These are phyloP conservation scores for Taiwanofungus camphoratus DNA, from an alignment of 1,284 basidiomycete species.

Conservation along the genomic window DNA sequence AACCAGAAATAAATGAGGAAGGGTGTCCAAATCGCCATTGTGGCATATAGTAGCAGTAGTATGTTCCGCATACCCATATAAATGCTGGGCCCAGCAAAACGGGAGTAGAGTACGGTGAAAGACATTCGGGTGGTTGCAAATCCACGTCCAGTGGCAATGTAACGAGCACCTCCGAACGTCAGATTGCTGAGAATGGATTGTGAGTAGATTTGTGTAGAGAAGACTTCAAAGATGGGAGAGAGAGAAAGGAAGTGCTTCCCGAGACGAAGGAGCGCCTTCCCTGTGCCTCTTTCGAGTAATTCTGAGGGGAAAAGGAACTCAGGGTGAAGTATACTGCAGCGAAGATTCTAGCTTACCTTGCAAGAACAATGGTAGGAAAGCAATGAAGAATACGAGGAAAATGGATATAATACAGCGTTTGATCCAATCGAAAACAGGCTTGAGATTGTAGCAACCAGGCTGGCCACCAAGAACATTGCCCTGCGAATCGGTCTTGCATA, in stretches of 20 bases:
- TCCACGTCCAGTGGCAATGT: constrained; percentile 95
- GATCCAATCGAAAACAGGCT: constrained; percentile 95
- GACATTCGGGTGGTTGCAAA: constrained; percentile 94
- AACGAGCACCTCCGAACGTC: constrained; percentile 93
- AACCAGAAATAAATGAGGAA: constrained; percentile 98
- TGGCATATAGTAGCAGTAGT: constrained; percentile 82
- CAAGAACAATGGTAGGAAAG: constrained; percentile 91
- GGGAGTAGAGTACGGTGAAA: constrained; percentile 93
- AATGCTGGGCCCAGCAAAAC: constrained; percentile 96
- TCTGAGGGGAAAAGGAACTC: constrained; percentile 46
- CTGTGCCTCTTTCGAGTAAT: constrained; percentile 89
- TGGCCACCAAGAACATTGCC: constrained; percentile 80
- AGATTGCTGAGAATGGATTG: constrained; percentile 93
- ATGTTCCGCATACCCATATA: constrained; percentile 95
- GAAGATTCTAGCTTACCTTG: constrained; percentile 56
- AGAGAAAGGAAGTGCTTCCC: constrained; percentile 93
- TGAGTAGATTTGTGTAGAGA: constrained; percentile 95
- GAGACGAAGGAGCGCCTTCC: constrained; percentile 88
- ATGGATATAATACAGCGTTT: constrained; percentile 93
- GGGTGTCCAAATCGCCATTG: constrained; percentile 87
- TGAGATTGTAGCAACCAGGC: constrained; percentile 88
- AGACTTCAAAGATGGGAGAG: constrained; percentile 95
- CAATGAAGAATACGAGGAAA: constrained; percentile 96
- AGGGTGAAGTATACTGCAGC: not conserved
- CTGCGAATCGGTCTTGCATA: constrained; percentile 79